Evolutionary conservation across 1,284 basidiomycete species (phyloP).

Genomic region (Boletus albobrunnescens): DNA sequence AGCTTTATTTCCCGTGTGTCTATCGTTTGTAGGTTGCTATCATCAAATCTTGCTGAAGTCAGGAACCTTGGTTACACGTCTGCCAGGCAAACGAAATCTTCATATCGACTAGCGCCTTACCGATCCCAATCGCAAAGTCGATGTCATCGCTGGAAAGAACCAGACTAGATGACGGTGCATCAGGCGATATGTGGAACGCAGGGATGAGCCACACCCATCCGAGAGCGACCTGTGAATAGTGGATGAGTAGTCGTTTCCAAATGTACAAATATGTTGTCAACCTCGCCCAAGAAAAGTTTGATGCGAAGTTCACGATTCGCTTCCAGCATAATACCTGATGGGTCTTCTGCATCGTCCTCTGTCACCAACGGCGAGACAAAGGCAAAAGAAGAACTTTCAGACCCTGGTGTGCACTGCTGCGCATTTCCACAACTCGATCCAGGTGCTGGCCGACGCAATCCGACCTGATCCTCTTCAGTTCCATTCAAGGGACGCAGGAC

Average conservation of each 20-base stretch:
- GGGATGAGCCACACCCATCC: slow-evolving; percentile 85
- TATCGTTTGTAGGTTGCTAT: too few species aligned
- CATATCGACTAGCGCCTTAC: slow-evolving; percentile 61
- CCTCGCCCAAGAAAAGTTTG: slow-evolving; percentile 75
- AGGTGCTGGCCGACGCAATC: slow-evolving; percentile 37
- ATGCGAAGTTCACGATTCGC: slow-evolving; percentile 69
- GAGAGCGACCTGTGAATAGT: slow-evolving; percentile 57
- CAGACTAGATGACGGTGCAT: slow-evolving; percentile 26
- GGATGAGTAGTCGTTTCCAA: slow-evolving; percentile 1
- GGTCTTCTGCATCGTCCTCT: slow-evolving; percentile 1
- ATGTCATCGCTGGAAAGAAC: slow-evolving; percentile 55
- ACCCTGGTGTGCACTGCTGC: neutral
- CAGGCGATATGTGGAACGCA: slow-evolving; percentile 62
- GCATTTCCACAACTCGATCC: slow-evolving; percentile 15
- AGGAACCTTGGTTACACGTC: neutral
- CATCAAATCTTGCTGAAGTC: neutral
- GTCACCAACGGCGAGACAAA: neutral
- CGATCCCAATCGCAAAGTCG: slow-evolving; percentile 74
- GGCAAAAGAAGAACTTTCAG: slow-evolving; percentile 6
- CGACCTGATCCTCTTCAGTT: slow-evolving; percentile 38
- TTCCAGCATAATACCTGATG: slow-evolving; percentile 57
- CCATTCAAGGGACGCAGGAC: slow-evolving; percentile 39
- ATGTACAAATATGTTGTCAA: slow-evolving; percentile 23
- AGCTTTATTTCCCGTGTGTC: too few species aligned
- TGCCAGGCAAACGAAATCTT: slow-evolving; percentile 50